Base-by-base conservation (phyloP, 305 asterid genomes). In the Fraxinus dipetala region DNA sequence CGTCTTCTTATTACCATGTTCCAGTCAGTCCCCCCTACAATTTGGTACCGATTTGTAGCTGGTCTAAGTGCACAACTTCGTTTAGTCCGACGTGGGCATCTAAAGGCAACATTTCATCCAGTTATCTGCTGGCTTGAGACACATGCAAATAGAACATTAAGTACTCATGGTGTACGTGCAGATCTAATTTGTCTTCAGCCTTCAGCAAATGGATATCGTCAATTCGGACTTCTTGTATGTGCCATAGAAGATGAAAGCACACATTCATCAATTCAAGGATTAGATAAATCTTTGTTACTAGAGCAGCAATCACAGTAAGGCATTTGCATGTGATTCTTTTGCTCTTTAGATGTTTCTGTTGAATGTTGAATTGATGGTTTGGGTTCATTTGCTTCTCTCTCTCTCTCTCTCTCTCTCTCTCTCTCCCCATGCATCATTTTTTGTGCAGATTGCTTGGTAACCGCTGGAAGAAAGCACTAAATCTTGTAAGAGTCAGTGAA, bases 11-110 rank as follows among this genome's bases (percentile, higher is more conserved):
- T 59, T 79, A 56, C 77, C 65, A 48, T 59, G 75, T 85, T 89
- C 86, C 93, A 94, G 98, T 91, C 95, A 11, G 91, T 94, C 69
- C 97, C 97, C 73, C 97, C 98, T 36, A 93, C 97, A 77, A 88
- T 88, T 72, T 94, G 97, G 98, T 89, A 93, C 78, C 86, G 97
- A 77, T 87, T 94, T 56, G 94, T 93, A 83, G 98, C 98, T 83
- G 98, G 98, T 85, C 91, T 94, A 81, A 94, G 92, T 86, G 98
- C 97, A 56, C 98, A 93, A 85, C 95, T 94, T 51, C 97, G 98
- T 77, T 85, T 94, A 80, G 98, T 89, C 54, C 94, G 93, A 51
- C 81, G 88, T 30, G 97, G 94, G 40, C 97, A 93, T 86, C 88
- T 94, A 78, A 87, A 90, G 82, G 75, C 90, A 78, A 93, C 97